phyloP scores from a whole-genome alignment of 2,329 filamentous ascomycete genomes.

The Dryadomyces quercivorus region DNA sequence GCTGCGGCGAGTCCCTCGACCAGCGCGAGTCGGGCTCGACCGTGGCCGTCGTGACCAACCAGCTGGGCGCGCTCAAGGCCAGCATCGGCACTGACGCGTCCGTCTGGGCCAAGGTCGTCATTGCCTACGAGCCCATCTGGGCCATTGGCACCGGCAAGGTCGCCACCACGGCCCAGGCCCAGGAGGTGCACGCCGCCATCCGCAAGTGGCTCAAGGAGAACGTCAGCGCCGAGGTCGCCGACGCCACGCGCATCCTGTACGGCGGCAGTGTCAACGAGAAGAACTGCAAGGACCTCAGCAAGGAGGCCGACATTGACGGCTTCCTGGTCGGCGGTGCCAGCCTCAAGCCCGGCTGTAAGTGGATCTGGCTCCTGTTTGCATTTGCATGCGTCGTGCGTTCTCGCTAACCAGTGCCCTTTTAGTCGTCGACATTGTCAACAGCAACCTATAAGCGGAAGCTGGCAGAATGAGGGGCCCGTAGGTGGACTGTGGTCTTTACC shows the following conservation, averaged over 20 bases:
- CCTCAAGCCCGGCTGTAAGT: constrained; percentile 87
- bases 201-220: constrained; percentile 75
- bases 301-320: constrained; percentile 91
- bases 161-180: constrained; percentile 76
- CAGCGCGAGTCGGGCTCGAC: constrained; percentile 80
- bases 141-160: constrained; percentile 90
- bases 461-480: background rate
- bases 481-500: background rate
- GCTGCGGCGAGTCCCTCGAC: constrained; percentile 92
- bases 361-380: background rate
- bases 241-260: constrained; percentile 89
- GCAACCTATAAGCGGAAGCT: constrained; percentile 29
- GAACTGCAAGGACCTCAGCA: constrained; percentile 89
- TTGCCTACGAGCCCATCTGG: constrained; percentile 99
- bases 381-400: background rate
- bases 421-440: constrained; percentile 51
- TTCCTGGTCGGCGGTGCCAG: constrained; percentile 95
- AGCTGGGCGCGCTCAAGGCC: constrained; percentile 67
- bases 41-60: constrained; percentile 70
- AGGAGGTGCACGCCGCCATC: constrained; percentile 89
- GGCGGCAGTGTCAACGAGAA: constrained; percentile 95
- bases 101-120: constrained; percentile 77
- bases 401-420: constrained; percentile 5
- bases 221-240: constrained; percentile 62
- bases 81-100: constrained; percentile 50